phyloP scores from a whole-genome alignment of 2,329 filamentous ascomycete species.

The Colletotrichum kahawae region DNA sequence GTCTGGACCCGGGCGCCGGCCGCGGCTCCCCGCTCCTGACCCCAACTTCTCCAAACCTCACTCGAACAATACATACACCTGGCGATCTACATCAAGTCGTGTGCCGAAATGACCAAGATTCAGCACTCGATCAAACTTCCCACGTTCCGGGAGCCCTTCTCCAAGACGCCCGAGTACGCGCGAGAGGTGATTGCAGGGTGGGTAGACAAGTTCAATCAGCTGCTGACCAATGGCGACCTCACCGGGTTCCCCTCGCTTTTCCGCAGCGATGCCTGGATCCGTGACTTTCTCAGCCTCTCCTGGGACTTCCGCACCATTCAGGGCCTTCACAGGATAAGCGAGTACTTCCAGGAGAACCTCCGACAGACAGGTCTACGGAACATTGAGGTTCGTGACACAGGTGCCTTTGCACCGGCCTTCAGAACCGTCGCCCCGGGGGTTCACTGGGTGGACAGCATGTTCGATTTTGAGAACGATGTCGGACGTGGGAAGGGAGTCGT shows the following conservation, averaged over 20 bases:
- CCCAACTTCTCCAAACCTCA: not conserved
- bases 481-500: conserved; percentile 22
- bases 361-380: not conserved
- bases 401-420: not conserved
- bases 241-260: conserved; percentile 36
- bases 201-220: not conserved
- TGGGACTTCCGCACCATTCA: conserved; percentile 53
- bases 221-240: not conserved
- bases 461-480: conserved; percentile 20
- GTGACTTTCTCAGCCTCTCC: conserved; percentile 60
- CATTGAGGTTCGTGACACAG: not conserved
- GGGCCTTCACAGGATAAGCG: not conserved
- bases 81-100: not conserved
- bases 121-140: conserved; percentile 1
- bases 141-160: not conserved
- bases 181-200: not conserved
- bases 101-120: not conserved
- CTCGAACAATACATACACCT: not conserved
- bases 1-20: not conserved
- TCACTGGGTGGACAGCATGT: conserved; percentile 23
- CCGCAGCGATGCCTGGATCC: conserved; percentile 54
- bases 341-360: conserved; percentile 3
- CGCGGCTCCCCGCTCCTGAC: not conserved
- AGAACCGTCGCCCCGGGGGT: conserved; percentile 10
- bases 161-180: not conserved